Conservation (phyloP, 306 rosid species). For the Prunus persica region Prunus_persica_NCBIv2 NC_034015.1:17086501-17087000, state of each 20-base stretch:
- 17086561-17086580: conserved; percentile 85
- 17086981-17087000: neutral
- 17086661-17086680: conserved; percentile 91
- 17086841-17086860: conserved; percentile 17
- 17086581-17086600: conserved; percentile 93
- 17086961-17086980: neutral
- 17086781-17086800: conserved; percentile 84
- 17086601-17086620: conserved; percentile 85
- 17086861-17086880: conserved; percentile 6
- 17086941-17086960: neutral
- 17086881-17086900: neutral
- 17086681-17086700: conserved; percentile 62
- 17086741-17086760: neutral
- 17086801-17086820: conserved; percentile 92
- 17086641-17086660: conserved; percentile 91
- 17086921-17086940: neutral
- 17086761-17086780: conserved; percentile 35
- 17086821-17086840: conserved; percentile 74
- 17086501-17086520: conserved; percentile 9
- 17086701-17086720: conserved; percentile 6
- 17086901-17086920: neutral
- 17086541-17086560: conserved; percentile 72
- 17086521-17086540: neutral
- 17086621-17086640: conserved; percentile 94
- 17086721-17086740: neutral